Base-by-base conservation (phyloP, 805 yeast genomes). In the Clavispora santaluciae region DNA sequence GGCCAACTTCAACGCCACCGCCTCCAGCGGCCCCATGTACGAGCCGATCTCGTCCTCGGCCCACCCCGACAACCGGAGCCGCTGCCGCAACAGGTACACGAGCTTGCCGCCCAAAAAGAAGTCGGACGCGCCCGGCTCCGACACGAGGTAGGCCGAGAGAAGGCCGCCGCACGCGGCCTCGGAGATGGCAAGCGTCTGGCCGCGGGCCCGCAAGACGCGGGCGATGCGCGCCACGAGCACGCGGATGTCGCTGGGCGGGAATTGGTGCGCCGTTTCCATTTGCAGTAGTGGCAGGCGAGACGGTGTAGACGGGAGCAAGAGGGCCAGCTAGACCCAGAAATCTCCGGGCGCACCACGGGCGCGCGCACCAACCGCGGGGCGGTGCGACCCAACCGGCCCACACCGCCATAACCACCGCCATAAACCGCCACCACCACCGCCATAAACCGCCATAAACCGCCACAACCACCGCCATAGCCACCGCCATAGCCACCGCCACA, bases 91-190 rank as follows among this genome's bases (percentile, higher is more conserved):
- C 44, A 91, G 81, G 59, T 87, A 87, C 2, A 88, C 83, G 40
- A 87, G 63, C 11, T 90, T 81, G 0, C 95, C 90, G 15, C 96
- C 96, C 43, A 85, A 84, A 53, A 83, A 87, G 63, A 84, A 88
- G 44, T 72, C 65, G 8, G 93, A 83, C 0, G 95, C 95, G 4
- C 96, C 95, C 0, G 95, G 90, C 3, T 85, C 79, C 1, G 91
- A 76, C 5, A 88, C 88, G 16, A 87, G 59, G 53, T 85, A 86
- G 1, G 95, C 86, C 3, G 93, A 81, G 6, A 87, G 64, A 12
- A 87, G 70, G 0, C 96, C 96, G 7, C 96, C 96, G 59, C 95
- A 87, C 0, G 95, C 95, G 2, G 90, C 89, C 54, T 87, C 96
- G 5, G 90, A 80, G 1, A 85, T 83, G 0, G 95, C 86, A 17